Conservation (phyloP, 2,329 filamentous ascomycete genomes). For the Aspergillus uvarum region DNA sequence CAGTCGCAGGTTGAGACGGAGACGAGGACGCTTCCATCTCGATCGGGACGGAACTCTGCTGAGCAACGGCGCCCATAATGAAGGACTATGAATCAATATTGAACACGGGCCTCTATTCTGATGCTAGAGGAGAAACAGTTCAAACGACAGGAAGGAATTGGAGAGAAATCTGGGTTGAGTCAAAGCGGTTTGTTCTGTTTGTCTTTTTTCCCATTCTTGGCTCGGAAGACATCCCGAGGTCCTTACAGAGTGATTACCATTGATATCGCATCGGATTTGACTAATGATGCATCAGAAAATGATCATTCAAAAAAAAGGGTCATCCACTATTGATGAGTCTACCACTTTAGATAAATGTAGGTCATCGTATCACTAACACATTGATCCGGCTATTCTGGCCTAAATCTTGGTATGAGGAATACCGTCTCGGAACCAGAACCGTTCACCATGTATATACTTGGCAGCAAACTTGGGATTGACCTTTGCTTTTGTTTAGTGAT, state of each 20-base stretch:
- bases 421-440: no score
- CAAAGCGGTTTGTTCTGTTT: constrained; percentile 6
- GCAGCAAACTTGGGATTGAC: no score
- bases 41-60: not conserved
- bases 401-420: no score
- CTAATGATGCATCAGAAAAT: no score
- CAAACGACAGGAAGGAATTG: not conserved
- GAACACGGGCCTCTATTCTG: not conserved
- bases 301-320: no score
- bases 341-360: no score
- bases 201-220: not conserved
- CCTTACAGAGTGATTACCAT: not conserved
- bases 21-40: not conserved
- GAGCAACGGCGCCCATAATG: not conserved
- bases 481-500: no score
- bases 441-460: no score
- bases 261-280: not conserved
- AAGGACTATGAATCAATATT: not conserved
- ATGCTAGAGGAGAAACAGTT: not conserved
- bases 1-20: not conserved
- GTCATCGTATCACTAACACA: no score
- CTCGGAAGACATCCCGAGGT: not conserved
- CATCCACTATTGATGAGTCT: no score
- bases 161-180: not conserved
- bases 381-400: no score